phyloP scores from a whole-genome alignment of 306 rosid species.

The Vicia villosa region DNA sequence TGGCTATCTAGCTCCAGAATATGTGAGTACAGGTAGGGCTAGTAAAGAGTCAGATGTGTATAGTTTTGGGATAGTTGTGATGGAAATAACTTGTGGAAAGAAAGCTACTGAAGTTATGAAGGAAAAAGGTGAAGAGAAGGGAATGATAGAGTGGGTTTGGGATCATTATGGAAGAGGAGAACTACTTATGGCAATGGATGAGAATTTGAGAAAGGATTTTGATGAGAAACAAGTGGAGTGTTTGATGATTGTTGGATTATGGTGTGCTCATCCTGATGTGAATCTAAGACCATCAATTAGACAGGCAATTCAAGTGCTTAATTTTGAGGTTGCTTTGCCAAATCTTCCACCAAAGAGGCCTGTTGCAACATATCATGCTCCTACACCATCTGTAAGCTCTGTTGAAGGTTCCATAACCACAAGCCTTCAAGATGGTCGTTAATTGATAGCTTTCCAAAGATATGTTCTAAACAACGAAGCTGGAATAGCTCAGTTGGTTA shows the following conservation, averaged over 20 bases:
- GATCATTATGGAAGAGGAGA: too few species aligned
- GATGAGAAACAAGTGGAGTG: neutral
- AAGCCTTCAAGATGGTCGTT: conserved; percentile 33
- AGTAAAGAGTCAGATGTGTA: too few species aligned
- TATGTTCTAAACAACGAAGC: too few species aligned
- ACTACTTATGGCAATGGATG: too few species aligned
- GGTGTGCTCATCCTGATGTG: conserved; percentile 17
- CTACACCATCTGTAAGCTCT: neutral
- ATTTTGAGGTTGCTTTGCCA: too few species aligned
- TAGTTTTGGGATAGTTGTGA: conserved; percentile 22
- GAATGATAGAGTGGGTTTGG: too few species aligned
- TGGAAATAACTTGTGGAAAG: conserved; percentile 25
- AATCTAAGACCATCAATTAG: conserved; percentile 38
- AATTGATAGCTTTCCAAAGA: neutral
- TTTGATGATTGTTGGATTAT: conserved; percentile 32
- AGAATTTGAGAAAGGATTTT: too few species aligned
- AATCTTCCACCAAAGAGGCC: too few species aligned
- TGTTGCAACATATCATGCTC: conserved; percentile 9
- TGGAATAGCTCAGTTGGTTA: too few species aligned
- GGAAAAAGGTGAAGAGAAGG: too few species aligned
- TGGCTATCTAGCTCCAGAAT: neutral
- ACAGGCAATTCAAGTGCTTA: neutral
- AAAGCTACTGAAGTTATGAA: too few species aligned
- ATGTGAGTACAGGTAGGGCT: too few species aligned
- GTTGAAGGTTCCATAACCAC: conserved; percentile 14